phyloP scores from a whole-genome alignment of 2,329 filamentous ascomycete genomes.

The Clonostachys chloroleuca region DNA sequence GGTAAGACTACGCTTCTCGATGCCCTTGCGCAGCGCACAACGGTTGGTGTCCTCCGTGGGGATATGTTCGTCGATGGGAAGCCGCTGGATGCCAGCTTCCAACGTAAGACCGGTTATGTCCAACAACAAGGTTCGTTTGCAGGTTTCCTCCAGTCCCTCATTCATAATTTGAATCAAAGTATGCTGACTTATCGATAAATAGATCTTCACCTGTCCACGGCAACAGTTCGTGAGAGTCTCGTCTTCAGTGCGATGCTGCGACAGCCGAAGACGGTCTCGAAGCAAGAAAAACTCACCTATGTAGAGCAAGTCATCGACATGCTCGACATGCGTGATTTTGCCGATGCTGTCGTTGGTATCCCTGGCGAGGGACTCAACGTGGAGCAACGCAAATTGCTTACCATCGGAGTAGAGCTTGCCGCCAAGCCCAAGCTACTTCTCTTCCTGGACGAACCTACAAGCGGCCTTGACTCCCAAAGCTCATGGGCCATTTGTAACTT shows the following conservation, averaged over 20 bases:
- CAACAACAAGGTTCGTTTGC: constrained; percentile 69
- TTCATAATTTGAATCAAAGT: constrained; percentile 64
- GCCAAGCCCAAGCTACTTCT: constrained; percentile 86
- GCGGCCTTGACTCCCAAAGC: constrained; percentile 83
- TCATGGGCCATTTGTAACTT: constrained; percentile 78
- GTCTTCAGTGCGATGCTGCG: constrained; percentile 82
- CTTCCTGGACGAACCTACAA: constrained; percentile 92
- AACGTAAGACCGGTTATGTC: constrained; percentile 67
- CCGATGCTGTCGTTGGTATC: constrained; percentile 40
- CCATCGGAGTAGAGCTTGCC: constrained; percentile 90
- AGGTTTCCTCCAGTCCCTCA: constrained; percentile 58
- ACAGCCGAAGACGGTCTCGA: constrained; percentile 70
- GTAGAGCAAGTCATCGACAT: constrained; percentile 47
- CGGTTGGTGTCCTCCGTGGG: constrained; percentile 52
- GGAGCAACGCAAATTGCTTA: constrained; percentile 60
- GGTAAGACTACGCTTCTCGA: constrained; percentile 25
- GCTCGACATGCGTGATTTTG: constrained; percentile 46
- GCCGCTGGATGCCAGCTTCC: constrained; percentile 48
- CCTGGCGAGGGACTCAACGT: constrained; percentile 32
- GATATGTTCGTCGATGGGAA: constrained; percentile 58
- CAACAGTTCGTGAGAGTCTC: constrained; percentile 70
- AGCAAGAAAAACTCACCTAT: constrained; percentile 69
- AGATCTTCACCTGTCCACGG: constrained; percentile 10
- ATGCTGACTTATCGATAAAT: constrained; percentile 18
- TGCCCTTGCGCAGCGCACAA: constrained; percentile 33